A percentile compares a stretch with the other conserved stretches of the same genome.
Evolutionary conservation across 345 rosid genomes (phyloP).

Genomic region (Rhodomyrtus tomentosa): DNA sequence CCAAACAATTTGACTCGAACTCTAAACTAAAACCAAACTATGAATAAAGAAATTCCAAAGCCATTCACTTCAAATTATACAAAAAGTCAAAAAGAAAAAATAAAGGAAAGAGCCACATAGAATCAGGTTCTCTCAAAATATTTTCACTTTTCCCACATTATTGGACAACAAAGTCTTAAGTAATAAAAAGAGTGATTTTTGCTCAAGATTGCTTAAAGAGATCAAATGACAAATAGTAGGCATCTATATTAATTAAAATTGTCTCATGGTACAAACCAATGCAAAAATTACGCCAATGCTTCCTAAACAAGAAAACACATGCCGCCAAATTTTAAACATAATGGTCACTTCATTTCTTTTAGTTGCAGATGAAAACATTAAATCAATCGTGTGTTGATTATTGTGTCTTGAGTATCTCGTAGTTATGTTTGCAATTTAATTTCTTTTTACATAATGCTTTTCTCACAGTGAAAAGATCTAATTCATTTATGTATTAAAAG

Average conservation of each 20-base stretch:
- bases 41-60: background rate
- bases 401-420: background rate
- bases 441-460: background rate
- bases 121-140: background rate
- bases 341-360: background rate
- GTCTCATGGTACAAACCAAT: background rate
- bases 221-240: background rate
- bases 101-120: background rate
- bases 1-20: background rate
- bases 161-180: background rate
- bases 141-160: background rate
- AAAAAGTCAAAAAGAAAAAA: background rate
- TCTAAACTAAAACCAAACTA: background rate
- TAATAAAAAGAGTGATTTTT: background rate
- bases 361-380: background rate
- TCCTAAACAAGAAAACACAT: background rate
- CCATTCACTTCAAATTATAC: background rate
- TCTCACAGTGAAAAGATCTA: background rate
- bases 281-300: background rate
- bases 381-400: background rate
- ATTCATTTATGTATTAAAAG: background rate
- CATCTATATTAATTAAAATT: background rate
- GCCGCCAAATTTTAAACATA: background rate
- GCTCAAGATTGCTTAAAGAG: background rate
- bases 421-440: background rate